phyloP scores from a whole-genome alignment of 2,329 filamentous ascomycete genomes.

The Aspergillus glaucus region DNA sequence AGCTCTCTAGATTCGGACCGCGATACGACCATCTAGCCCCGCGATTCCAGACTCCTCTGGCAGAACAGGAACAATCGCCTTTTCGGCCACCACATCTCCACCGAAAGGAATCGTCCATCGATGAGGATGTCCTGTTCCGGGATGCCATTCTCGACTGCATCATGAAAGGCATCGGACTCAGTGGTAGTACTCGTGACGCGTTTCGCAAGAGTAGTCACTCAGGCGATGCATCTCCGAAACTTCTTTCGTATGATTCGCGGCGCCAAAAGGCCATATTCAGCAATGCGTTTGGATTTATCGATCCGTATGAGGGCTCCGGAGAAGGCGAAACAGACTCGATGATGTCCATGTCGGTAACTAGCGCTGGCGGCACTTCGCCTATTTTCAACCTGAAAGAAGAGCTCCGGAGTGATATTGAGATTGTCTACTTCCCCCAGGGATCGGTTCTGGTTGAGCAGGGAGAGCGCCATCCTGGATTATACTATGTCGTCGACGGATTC shows the following conservation, averaged over 20 bases:
- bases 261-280: constrained; percentile 73
- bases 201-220: constrained; percentile 61
- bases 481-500: constrained; percentile 97
- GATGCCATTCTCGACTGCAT: constrained; percentile 91
- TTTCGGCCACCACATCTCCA: constrained; percentile 42
- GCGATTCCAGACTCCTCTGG: constrained; percentile 34
- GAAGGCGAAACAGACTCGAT: constrained; percentile 86
- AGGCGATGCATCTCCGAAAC: constrained; percentile 73
- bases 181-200: constrained; percentile 55
- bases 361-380: constrained; percentile 55
- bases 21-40: constrained; percentile 39
- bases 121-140: constrained; percentile 84
- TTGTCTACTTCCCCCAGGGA: constrained; percentile 93
- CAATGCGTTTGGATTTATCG: constrained; percentile 89
- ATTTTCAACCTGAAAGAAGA: constrained; percentile 67
- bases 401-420: constrained; percentile 86
- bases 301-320: constrained; percentile 63
- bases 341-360: constrained; percentile 59
- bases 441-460: constrained; percentile 94
- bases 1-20: constrained; percentile 58
- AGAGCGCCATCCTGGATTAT: constrained; percentile 90
- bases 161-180: constrained; percentile 85
- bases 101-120: constrained; percentile 71
- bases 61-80: constrained; percentile 35
- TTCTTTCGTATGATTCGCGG: constrained; percentile 76